Base-by-base conservation (phyloP, 73 alveolate genomes). In the Paramecium bursaria region DNA sequence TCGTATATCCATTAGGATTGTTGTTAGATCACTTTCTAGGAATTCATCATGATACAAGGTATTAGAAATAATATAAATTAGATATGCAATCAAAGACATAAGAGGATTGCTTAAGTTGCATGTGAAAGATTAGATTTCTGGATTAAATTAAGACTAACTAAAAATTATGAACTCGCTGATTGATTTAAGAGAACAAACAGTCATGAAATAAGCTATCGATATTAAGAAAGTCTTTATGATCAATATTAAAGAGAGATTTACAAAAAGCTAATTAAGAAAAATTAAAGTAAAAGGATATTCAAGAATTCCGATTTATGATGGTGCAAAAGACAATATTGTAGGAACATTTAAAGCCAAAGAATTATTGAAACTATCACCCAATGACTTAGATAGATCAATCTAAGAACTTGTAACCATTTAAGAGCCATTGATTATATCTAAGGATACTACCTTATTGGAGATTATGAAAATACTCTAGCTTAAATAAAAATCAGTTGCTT, bases 11-110 rank as follows among this genome's bases (percentile, higher is more conserved):
- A 6, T 85, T 92, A 47, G 94, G 94, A 50, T 54, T 42, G 42
- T 86, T 92, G 47, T 85, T 92, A 89, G 96, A 92, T 88, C 73
- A 77, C 85, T 82, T 92, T 11, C 79, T 92, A 46, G 96, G 96
- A 15, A 90, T 85, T 21, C 95, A 92, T 35, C 91, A 88, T 0
- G 85, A 90, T 74, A 75, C 73, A 67, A 88, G 94, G 85, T 92
- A 86, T 86, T 74, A 90, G 50, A 92, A 90, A 46, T 54, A 57
- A 55, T 27, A n/a, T n/a, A n/a, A n/a, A n/a, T n/a, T n/a, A n/a
- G n/a, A n/a, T n/a, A n/a, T n/a, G n/a, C n/a, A n/a, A n/a, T 39
- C 25, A 79, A 79, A 39, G 96, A 91, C 85, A 51, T 91, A 42
- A 91, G 90, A 85, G 92, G 94, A 31, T 48, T 91, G 1, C 75